Evolutionary conservation across 169 alveolate species (phyloP).

Genomic region (Plasmodium vinckei): DNA sequence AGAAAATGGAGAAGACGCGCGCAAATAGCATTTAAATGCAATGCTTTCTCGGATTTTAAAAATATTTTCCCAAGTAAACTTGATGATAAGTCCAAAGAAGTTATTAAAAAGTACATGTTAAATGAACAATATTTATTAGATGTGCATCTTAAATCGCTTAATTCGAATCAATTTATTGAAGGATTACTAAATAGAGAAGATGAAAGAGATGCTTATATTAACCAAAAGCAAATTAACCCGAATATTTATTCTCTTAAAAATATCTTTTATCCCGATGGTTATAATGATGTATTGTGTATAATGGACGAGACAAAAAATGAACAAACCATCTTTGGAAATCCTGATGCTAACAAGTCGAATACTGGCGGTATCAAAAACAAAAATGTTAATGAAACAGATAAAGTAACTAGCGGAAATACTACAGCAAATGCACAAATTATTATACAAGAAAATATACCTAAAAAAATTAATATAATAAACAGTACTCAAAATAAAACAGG

Average conservation of each 20-base stretch:
- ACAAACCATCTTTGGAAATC: background rate
- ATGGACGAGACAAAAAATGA: constrained; percentile 10
- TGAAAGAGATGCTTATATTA: constrained; percentile 45
- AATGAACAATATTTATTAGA: constrained; percentile 77
- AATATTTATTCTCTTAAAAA: constrained; percentile 26
- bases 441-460: background rate
- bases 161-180: constrained; percentile 60
- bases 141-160: constrained; percentile 76
- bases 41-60: constrained; percentile 60
- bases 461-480: background rate
- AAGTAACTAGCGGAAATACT: background rate
- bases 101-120: constrained; percentile 64
- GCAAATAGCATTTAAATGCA: constrained; percentile 62
- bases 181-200: constrained; percentile 33
- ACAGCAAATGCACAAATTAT: background rate
- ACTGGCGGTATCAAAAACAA: background rate
- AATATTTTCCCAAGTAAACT: constrained; percentile 39
- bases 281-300: background rate
- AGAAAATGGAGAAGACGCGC: constrained; percentile 59
- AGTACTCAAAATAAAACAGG: constrained; percentile 12
- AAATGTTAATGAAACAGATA: background rate
- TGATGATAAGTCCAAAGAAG: constrained; percentile 74
- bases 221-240: constrained; percentile 56
- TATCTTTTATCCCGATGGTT: no score
- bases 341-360: background rate